Percentiles rank a stretch among this genome's conserved stretches.
These are phyloP conservation scores for Russula brevipes DNA, from an alignment of 768 basidiomycete genomes.

Conservation along the genomic window DNA sequence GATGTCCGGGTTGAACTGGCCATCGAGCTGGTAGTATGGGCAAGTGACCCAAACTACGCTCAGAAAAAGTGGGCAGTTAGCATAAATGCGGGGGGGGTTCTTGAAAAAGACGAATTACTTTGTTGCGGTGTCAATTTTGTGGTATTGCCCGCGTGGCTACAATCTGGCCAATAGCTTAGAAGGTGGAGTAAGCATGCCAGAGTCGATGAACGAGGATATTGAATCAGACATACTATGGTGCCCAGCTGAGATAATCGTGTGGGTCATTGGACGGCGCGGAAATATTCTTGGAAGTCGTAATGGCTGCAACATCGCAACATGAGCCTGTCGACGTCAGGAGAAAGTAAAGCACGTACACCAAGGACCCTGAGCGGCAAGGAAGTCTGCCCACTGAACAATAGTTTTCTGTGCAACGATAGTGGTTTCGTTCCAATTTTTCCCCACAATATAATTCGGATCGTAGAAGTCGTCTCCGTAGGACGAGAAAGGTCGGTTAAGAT, in stretches of 20 bases:
- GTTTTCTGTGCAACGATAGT: slow-evolving; percentile 19
- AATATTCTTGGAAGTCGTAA: slow-evolving; percentile 26
- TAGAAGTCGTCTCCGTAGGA: slow-evolving; percentile 20
- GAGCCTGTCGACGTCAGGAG: not conserved
- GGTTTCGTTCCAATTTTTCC: slow-evolving; percentile 12
- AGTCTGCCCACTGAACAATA: slow-evolving; percentile 23
- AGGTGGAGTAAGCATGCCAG: not conserved
- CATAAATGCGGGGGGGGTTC: not conserved
- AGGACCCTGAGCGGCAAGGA: slow-evolving; percentile 18
- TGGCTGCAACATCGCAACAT: not conserved
- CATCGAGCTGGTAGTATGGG: slow-evolving; percentile 31
- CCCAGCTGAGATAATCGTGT: slow-evolving; percentile 24
- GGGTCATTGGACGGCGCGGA: slow-evolving; percentile 5
- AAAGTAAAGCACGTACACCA: slow-evolving; percentile 18
- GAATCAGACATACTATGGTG: slow-evolving; percentile 19
- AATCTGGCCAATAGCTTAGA: slow-evolving; percentile 30
- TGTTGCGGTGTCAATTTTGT: slow-evolving; percentile 30
- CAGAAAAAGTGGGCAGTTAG: not conserved
- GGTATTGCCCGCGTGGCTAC: slow-evolving; percentile 30
- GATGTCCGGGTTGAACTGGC: slow-evolving; percentile 33
- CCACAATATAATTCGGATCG: slow-evolving; percentile 20
- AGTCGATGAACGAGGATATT: not conserved
- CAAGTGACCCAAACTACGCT: slow-evolving; percentile 29
- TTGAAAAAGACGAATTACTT: slow-evolving; percentile 19
- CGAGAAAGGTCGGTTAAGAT: not conserved